Percentiles rank a stretch among this genome's conserved stretches.
phyloP scores from a whole-genome alignment of 768 basidiomycete species.

The Suillus luteus region DNA sequence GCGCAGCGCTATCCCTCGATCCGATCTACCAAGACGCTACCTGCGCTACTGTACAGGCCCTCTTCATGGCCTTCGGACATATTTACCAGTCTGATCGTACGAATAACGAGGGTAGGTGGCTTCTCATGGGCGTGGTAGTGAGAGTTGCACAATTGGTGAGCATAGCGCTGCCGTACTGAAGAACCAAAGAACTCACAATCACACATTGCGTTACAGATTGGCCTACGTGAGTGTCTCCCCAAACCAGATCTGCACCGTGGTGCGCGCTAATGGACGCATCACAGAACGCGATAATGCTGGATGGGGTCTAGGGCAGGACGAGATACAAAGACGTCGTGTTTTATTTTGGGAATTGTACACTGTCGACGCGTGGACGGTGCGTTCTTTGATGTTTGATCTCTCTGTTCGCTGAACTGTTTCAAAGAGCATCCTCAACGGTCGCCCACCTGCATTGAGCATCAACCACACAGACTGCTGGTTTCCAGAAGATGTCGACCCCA shows the following conservation, averaged over 20 bases:
- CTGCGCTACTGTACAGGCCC: conserved; percentile 47
- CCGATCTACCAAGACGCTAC: conserved; percentile 47
- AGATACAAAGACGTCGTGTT: conserved; percentile 46
- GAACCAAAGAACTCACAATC: conserved; percentile 10
- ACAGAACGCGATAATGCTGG: conserved; percentile 53
- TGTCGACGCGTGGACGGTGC: conserved; percentile 52
- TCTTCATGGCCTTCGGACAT: conserved; percentile 47
- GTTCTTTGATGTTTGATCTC: conserved; percentile 18
- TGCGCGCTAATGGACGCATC: conserved; percentile 1
- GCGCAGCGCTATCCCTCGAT: conserved; percentile 49
- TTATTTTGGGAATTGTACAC: conserved; percentile 57
- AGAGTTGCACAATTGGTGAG: conserved; percentile 48
- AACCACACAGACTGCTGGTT: conserved; percentile 53
- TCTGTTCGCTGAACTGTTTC: conserved; percentile 1
- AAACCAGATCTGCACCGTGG: background rate
- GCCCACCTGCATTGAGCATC: conserved; percentile 48
- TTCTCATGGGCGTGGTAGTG: conserved; percentile 46
- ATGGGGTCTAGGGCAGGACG: conserved; percentile 47
- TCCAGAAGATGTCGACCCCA: conserved; percentile 45
- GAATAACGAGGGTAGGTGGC: conserved; percentile 49
- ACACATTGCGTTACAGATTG: conserved; percentile 41
- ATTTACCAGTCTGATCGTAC: conserved; percentile 44
- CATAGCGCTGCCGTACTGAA: conserved; percentile 8
- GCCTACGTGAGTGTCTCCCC: conserved; percentile 44
- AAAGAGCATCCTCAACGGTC: conserved; percentile 51